Evolutionary conservation across 2,329 filamentous ascomycete genomes (phyloP), one percentile per base, ranked within the genome.

Genomic region (Periconia digitata): DNA sequence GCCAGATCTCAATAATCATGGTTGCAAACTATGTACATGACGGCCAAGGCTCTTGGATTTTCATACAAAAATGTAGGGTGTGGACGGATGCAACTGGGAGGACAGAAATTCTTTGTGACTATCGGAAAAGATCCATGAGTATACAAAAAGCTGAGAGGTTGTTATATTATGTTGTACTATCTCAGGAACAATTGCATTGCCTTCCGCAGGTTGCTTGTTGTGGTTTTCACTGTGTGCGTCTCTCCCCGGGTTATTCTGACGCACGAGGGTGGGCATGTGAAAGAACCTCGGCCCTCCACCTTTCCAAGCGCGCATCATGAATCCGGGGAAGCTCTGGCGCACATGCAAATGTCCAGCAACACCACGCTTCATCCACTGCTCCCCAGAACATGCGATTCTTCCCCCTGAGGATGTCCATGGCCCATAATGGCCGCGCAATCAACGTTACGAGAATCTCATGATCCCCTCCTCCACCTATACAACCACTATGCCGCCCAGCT

Each of bases 401-500:
- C 51, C 47, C 43, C 41, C 49, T 40, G 49, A 51, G 53, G 54
- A 64, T 51, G 44, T 51, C 23, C 51, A 68, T 62, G 66, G 64
- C 62, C 56, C 51, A 65, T 46, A 52, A 96, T 96, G 92, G 89
- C 90, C 54, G 87, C 80, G 55, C 92, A 95, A 76, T 96, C 92
- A 47, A 96, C 88, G 5, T 79, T 96, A 38, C 75, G 75, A 58
- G 59, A 70, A 51, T 62, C 64, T 47, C 67, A 75, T 62, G 74
- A 77, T 55, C 74, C 76, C 21, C 63, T 80, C n/a, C 55, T 68
- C 35, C 66, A 69, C 15, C 70, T 76, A 40, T 78, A 79, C 55
- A 66, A 72, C 37, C 73, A 73, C 54, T 81, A 83, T 64, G 70
- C 74, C 47, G 67, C 74, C 27, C 69, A 78, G 13, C 62, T 83